These are phyloP conservation scores for Phoma sp. DNA, from an alignment of 2,329 filamentous ascomycete species.

Conservation along the genomic window DNA sequence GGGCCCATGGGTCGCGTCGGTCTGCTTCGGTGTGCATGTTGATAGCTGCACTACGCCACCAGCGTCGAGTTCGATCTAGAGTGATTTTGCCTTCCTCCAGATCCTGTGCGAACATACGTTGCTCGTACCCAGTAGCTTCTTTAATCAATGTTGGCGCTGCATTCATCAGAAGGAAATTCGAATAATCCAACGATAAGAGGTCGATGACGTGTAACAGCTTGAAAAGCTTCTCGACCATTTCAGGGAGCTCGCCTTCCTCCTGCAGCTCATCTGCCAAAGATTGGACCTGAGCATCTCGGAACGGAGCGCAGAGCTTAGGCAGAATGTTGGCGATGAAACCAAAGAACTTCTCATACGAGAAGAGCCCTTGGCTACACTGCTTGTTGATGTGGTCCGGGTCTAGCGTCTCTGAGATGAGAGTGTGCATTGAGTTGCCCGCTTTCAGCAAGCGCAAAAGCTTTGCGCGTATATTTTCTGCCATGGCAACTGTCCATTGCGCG, in stretches of 20 bases:
- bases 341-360: constrained; percentile 84
- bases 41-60: constrained; percentile 69
- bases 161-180: constrained; percentile 78
- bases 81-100: constrained; percentile 63
- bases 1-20: constrained; percentile 71
- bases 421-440: constrained; percentile 74
- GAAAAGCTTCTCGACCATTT: constrained; percentile 77
- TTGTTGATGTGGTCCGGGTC: constrained; percentile 73
- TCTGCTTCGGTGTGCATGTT: constrained; percentile 71
- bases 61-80: constrained; percentile 66
- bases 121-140: constrained; percentile 75
- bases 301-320: constrained; percentile 80
- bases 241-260: constrained; percentile 57
- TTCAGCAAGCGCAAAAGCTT: constrained; percentile 76
- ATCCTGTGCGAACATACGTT: constrained; percentile 72
- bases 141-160: constrained; percentile 74
- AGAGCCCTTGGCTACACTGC: constrained; percentile 73
- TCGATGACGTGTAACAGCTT: constrained; percentile 78
- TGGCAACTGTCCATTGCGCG: constrained; percentile 71
- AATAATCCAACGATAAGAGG: constrained; percentile 78
- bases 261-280: constrained; percentile 67
- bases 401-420: constrained; percentile 75
- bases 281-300: constrained; percentile 78
- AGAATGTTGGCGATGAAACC: constrained; percentile 75
- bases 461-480: constrained; percentile 72